A percentile compares a stretch with the other conserved stretches of the same genome.
Evolutionary conservation across 1,139 yeast genomes (phyloP).

Genomic region (Pichia sp.): DNA sequence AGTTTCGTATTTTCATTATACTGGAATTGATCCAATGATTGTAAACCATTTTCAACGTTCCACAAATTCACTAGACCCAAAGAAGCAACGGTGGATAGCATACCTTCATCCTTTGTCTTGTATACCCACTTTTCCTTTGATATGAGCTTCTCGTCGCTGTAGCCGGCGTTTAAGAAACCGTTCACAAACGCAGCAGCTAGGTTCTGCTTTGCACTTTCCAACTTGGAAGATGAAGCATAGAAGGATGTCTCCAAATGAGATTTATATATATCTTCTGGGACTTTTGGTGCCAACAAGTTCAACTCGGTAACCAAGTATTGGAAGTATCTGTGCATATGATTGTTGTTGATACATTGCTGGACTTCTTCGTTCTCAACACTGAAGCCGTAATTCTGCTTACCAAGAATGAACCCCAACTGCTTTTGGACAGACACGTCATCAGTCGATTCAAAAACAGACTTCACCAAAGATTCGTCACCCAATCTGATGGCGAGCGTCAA

Average conservation of each 20-base stretch:
- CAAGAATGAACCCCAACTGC: slow-evolving; percentile 86
- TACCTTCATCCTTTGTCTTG: slow-evolving; percentile 88
- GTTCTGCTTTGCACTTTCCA: slow-evolving; percentile 93
- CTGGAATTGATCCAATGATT: slow-evolving; percentile 81
- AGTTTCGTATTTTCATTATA: slow-evolving; percentile 83
- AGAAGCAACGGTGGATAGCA: slow-evolving; percentile 92
- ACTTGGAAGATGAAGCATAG: slow-evolving; percentile 55
- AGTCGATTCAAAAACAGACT: slow-evolving; percentile 73
- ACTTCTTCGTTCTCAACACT: slow-evolving; percentile 66
- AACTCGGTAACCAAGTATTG: slow-evolving; percentile 78
- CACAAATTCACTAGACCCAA: slow-evolving; percentile 88
- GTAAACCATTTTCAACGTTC: slow-evolving; percentile 88
- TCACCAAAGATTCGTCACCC: slow-evolving; percentile 74
- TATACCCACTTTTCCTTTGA: slow-evolving; percentile 77
- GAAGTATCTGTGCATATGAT: slow-evolving; percentile 73
- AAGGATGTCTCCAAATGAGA: slow-evolving; percentile 64
- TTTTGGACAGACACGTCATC: slow-evolving; percentile 70
- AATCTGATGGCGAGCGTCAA: slow-evolving; percentile 82
- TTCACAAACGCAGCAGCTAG: slow-evolving; percentile 94
- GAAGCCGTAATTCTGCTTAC: slow-evolving; percentile 82
- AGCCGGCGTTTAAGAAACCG: slow-evolving; percentile 87
- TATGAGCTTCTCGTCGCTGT: slow-evolving; percentile 77
- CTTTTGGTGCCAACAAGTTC: slow-evolving; percentile 82
- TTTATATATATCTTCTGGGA: slow-evolving; percentile 93
- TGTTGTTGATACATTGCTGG: slow-evolving; percentile 82